Evolutionary conservation across 2,329 filamentous ascomycete species (phyloP).

Genomic region (Reticulascus tulasneorum): DNA sequence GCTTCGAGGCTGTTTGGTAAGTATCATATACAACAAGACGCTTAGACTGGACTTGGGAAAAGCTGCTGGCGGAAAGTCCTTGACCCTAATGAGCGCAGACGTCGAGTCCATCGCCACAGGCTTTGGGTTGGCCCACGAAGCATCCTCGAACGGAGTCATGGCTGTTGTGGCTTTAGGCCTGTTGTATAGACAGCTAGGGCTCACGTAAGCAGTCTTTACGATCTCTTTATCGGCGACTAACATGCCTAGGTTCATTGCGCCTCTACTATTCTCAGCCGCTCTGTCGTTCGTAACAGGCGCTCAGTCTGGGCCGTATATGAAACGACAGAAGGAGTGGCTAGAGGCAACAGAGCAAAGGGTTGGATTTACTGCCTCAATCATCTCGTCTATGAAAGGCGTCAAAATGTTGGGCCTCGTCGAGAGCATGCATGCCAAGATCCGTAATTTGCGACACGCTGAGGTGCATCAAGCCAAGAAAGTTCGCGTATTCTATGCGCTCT

Average conservation of each 20-base stretch:
- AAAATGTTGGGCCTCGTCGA: conserved; percentile 5
- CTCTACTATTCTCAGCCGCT: no score
- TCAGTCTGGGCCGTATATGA: no score
- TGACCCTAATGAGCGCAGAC: conserved; percentile 14
- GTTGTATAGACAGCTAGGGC: conserved; percentile 16
- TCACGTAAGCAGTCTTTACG: conserved; percentile 25
- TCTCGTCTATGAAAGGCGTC: conserved; percentile 4
- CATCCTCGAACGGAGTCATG: conserved; percentile 17
- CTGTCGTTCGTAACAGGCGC: no score
- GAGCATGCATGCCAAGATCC: no score
- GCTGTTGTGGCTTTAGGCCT: conserved; percentile 12
- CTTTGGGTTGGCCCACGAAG: conserved; percentile 14
- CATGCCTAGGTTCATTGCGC: no score
- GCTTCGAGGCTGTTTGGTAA: conserved; percentile 16
- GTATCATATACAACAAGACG: conserved; percentile 16
- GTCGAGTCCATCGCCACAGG: conserved; percentile 8
- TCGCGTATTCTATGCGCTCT: no score
- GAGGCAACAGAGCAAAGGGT: conserved; percentile 24
- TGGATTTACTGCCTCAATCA: conserved; percentile 3
- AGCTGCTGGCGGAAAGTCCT: conserved; percentile 9
- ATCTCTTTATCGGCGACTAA: no score
- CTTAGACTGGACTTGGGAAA: conserved; percentile 10
- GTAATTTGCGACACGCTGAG: no score
- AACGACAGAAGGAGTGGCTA: conserved; percentile 37
- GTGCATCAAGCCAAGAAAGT: no score